These are phyloP conservation scores for Metarhizium robertsii DNA, from an alignment of 2,329 filamentous ascomycete species.

Conservation along the genomic window DNA sequence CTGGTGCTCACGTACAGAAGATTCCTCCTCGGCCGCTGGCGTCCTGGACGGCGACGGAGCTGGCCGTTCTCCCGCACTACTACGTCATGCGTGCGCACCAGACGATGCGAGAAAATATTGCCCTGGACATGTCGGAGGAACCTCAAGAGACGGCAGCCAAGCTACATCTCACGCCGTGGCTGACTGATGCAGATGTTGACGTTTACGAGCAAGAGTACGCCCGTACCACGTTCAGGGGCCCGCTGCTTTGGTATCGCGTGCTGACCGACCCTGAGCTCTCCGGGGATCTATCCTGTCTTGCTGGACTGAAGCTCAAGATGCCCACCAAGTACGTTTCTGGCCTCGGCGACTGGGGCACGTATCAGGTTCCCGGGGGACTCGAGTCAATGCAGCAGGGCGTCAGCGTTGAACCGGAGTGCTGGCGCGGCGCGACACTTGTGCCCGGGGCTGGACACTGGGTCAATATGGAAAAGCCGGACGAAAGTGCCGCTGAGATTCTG, in stretches of 20 bases:
- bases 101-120: slow-evolving; percentile 51
- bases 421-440: slow-evolving; percentile 41
- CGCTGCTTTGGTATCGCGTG: too few relatives aligned
- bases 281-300: slow-evolving; percentile 12
- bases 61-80: slow-evolving; percentile 55
- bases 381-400: slow-evolving; percentile 24
- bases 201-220: slow-evolving; percentile 53
- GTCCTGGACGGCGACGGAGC: slow-evolving; percentile 45
- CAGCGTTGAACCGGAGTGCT: slow-evolving; percentile 38
- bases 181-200: slow-evolving; percentile 45
- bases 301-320: slow-evolving; percentile 37
- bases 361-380: slow-evolving; percentile 55
- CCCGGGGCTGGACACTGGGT: slow-evolving; percentile 61
- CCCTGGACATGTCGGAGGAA: slow-evolving; percentile 2
- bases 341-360: slow-evolving; percentile 56
- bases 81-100: slow-evolving; percentile 54
- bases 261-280: background rate
- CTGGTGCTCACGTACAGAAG: slow-evolving; percentile 42
- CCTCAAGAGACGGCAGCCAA: slow-evolving; percentile 7
- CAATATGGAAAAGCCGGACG: slow-evolving; percentile 53
- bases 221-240: slow-evolving; percentile 52
- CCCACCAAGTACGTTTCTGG: slow-evolving; percentile 55
- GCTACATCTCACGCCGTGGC: slow-evolving; percentile 37
- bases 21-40: slow-evolving; percentile 44
- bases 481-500: slow-evolving; percentile 1